Conservation (phyloP, 208 protist species). For the Histomonas meleagridis region DNA sequence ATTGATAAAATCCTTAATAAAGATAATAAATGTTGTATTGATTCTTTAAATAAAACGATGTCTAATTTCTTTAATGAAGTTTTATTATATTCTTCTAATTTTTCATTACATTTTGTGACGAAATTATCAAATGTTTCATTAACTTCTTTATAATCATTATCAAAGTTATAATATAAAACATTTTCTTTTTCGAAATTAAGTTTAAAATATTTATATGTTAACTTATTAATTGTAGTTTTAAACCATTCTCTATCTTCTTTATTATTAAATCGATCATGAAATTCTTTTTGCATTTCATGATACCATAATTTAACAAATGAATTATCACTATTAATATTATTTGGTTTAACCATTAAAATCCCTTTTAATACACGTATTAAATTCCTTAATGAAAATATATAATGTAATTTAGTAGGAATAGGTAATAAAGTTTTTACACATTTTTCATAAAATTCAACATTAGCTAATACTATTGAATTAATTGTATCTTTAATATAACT, state of each 20-base stretch:
- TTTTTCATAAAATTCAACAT: slow-evolving; percentile 52
- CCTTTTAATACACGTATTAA: slow-evolving; percentile 68
- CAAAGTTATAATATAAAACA: slow-evolving; percentile 47
- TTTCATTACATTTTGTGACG: slow-evolving; percentile 55
- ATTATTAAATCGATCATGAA: slow-evolving; percentile 83
- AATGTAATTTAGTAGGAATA: slow-evolving; percentile 85
- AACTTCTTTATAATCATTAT: slow-evolving; percentile 39
- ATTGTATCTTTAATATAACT: slow-evolving; percentile 58
- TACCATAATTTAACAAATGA: slow-evolving; percentile 67
- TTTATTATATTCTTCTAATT: slow-evolving; percentile 74
- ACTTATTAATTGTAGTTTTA: slow-evolving; percentile 36
- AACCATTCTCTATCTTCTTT: slow-evolving; percentile 71
- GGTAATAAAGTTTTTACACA: slow-evolving; percentile 65
- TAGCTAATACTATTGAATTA: slow-evolving; percentile 9
- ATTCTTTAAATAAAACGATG: slow-evolving; percentile 90
- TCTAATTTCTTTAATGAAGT: slow-evolving; percentile 68
- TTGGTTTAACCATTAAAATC: slow-evolving; percentile 37
- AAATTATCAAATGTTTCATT: slow-evolving; percentile 37
- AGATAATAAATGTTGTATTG: slow-evolving; percentile 76
- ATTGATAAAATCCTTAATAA: slow-evolving; percentile 81
- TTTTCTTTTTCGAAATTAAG: slow-evolving; percentile 35
- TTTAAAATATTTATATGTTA: not conserved
- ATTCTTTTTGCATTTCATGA: slow-evolving; percentile 81
- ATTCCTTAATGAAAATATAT: slow-evolving; percentile 92
- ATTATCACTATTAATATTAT: slow-evolving; percentile 45